Base-by-base conservation (phyloP, 495 filamentous ascomycete species). In the Hypoxylon rickii region DNA sequence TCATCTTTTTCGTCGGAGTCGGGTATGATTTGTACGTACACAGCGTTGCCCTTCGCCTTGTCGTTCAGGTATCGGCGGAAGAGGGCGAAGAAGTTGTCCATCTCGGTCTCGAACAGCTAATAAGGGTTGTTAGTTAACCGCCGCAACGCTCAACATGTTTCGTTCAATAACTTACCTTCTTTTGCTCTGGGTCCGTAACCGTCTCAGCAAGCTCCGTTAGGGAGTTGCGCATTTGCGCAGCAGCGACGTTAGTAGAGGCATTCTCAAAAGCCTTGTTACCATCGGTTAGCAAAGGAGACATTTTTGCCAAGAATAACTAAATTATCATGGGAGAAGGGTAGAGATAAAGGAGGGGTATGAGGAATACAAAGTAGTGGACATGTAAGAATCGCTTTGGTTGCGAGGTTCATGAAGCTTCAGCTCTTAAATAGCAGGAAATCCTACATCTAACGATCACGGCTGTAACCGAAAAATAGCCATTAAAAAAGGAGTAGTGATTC, bases 51-150 rank as follows among this genome's bases (percentile, higher is more conserved):
- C 83, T 97, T 98, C 54, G 94, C 95, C 79, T 96, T 96, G 79
- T 99, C 94, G 66, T 96, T 96, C 41, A 99, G 82, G 72, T 96
- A 99, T 70, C 94, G 83, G 55, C 95, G 88, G 86, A 99, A 99
- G 61, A 99, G 88, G 44, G 90, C 87, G 69, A 83, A 99, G 83
- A 99, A 99, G 86, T 99, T 99, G 84, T 99, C 94, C 90, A 96
- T 97, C 78, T 99, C 94, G 11, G 92, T 93, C 78, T 97, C 94
- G 74, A 97, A 99, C 37, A 87, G 74, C 87, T 77, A 55, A 26
- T 12, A 11, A 3, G 0, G 7, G 1, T 13, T 24, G 31, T 65
- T 53, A 66, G 64, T 51, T 40, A n/a, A n/a, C n/a, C n/a, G n/a
- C n/a, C n/a, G n/a, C n/a, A n/a, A n/a, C n/a, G n/a, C n/a, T n/a